phyloP scores from a whole-genome alignment of 2,329 filamentous ascomycete species.

The Colletotrichum sidae region DNA sequence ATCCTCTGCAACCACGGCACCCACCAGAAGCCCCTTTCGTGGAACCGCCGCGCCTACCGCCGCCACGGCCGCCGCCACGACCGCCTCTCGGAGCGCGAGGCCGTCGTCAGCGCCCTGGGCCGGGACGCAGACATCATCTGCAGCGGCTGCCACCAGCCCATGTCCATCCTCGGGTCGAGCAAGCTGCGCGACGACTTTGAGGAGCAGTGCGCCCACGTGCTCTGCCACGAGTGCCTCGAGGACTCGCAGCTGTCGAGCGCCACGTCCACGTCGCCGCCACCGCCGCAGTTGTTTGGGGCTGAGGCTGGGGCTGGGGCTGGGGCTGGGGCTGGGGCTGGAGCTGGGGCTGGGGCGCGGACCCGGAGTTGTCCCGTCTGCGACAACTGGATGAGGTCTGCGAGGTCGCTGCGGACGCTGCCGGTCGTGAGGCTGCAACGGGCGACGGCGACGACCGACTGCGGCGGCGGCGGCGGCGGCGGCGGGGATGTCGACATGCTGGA shows the following conservation, averaged over 20 bases:
- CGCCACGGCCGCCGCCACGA: conserved; percentile 41
- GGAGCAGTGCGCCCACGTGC: conserved; percentile 45
- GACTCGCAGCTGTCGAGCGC: conserved; percentile 28
- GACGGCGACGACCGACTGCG: background rate
- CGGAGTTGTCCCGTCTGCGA: conserved; percentile 42
- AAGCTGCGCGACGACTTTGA: conserved; percentile 37
- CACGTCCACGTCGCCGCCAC: no score
- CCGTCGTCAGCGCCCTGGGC: conserved; percentile 39
- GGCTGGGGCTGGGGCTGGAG: background rate
- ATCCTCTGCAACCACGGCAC: conserved; percentile 64
- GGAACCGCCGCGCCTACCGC: conserved; percentile 45
- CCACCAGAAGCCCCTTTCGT: conserved; percentile 57
- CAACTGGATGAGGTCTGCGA: conserved; percentile 20
- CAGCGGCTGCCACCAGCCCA: conserved; percentile 47
- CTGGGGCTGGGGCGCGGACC: background rate
- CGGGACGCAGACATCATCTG: conserved; percentile 43
- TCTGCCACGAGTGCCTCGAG: conserved; percentile 47
- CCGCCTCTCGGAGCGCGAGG: conserved; percentile 47
- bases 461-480: background rate
- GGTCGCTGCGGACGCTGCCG: background rate
- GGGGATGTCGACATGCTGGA: conserved; percentile 14
- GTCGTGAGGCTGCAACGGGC: background rate
- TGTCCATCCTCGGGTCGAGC: conserved; percentile 45
- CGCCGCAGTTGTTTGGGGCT: no score
- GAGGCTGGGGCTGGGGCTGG: no score